phyloP scores from a whole-genome alignment of 768 basidiomycete genomes.

The Austroboletus festivus region DNA sequence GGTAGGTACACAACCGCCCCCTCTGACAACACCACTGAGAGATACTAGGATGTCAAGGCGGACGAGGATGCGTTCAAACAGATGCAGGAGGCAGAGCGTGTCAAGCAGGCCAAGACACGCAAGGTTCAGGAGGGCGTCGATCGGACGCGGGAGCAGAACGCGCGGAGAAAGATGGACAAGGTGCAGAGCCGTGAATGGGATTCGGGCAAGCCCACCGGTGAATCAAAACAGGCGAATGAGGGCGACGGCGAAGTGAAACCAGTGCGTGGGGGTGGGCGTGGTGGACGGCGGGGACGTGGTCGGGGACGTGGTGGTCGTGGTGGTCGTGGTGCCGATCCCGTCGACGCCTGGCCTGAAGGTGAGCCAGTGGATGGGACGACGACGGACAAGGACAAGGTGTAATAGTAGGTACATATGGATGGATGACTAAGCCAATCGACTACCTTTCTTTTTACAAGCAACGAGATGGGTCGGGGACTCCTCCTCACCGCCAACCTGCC shows the following conservation, averaged over 20 bases:
- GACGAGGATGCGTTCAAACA: slow-evolving; percentile 78
- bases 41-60: slow-evolving; percentile 66
- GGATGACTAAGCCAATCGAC: slow-evolving; percentile 18
- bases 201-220: slow-evolving; percentile 53
- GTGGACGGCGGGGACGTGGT: slow-evolving; percentile 36
- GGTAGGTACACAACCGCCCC: slow-evolving; percentile 36
- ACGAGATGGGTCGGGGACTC: slow-evolving; percentile 5
- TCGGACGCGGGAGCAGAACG: slow-evolving; percentile 72
- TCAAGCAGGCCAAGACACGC: slow-evolving; percentile 52
- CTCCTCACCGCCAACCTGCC: slow-evolving; percentile 88
- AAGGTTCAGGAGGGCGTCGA: slow-evolving; percentile 70
- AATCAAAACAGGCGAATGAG: slow-evolving; percentile 8
- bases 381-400: not conserved
- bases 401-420: slow-evolving; percentile 1
- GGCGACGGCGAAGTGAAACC: slow-evolving; percentile 24
- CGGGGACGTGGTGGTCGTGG: slow-evolving; percentile 29
- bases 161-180: slow-evolving; percentile 79
- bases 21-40: not conserved
- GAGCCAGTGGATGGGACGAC: slow-evolving; percentile 1
- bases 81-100: slow-evolving; percentile 62
- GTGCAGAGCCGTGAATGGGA: slow-evolving; percentile 81
- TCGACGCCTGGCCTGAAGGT: not conserved
- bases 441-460: not conserved
- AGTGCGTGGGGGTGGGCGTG: slow-evolving; percentile 30
- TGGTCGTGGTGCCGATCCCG: not conserved